Evolutionary conservation across 805 yeast species (phyloP), one percentile per base, ranked within the genome.

Genomic region (Kodamaea kakaduensis): DNA sequence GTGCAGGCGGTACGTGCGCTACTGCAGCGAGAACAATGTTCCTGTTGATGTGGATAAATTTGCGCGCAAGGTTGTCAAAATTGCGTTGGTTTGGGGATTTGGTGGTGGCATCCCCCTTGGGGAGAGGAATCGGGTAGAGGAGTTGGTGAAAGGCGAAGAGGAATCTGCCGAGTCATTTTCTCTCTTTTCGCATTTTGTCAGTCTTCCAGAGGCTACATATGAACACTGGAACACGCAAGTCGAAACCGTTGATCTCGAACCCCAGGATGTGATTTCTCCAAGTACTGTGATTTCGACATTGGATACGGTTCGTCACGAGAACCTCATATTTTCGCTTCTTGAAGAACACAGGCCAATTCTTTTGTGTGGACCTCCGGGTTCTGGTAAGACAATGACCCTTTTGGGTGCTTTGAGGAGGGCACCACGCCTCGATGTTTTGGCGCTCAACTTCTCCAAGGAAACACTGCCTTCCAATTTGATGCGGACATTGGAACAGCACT

Each of bases 281-380:
- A 80, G 77, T 44, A 53, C 77, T 0, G 75, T 90, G 1, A 71
- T 90, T 7, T 84, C 94, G 0, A 90, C 97, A 0, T 50, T 75
- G 1, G 97, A 88, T 45, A 88, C 96, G 0, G 52, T 70, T 2
- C 67, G 78, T 37, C 84, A 84, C 38, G 90, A 85, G 41, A 52
- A 61, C 1, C 48, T 84, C 8, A 66, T 90, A 1, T 72, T 69
- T 36, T 63, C 78, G 0, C 54, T 84, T 2, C 48, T 89, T 23
- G 64, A 66, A 21, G 74, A 75, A 29, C 80, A 73, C 36, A 61
- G 61, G 25, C 77, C 94, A 0, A 54, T 86, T 12, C 64, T 90
- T 17, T 64, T 90, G 15, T 87, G 96, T 58, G 97, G 97, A 2
- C 97, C 97, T 0, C 97, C 97, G 0, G 97, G 97, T 3, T 83